These are phyloP conservation scores for Pseudognaphalium luteoalbum DNA, from an alignment of 129 eudicot genomes.

Conservation along the genomic window DNA sequence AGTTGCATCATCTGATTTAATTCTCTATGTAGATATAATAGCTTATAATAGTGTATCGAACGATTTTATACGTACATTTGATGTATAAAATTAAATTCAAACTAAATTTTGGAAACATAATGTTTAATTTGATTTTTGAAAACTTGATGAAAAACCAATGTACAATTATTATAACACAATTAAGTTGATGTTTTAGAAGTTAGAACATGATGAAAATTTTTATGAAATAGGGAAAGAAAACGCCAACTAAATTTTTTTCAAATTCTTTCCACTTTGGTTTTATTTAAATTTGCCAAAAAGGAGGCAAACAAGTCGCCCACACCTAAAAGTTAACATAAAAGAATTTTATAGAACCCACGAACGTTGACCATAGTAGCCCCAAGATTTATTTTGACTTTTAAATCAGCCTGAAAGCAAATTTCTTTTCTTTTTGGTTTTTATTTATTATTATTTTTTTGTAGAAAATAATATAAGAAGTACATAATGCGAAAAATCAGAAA, in stretches of 20 bases:
- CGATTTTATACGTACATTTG: no score
- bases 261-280: background rate
- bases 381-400: constrained; percentile 42
- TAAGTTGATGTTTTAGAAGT: no score
- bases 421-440: constrained; percentile 19
- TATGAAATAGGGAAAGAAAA: constrained; percentile 1
- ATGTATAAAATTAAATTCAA: no score
- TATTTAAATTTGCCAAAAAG: constrained; percentile 3
- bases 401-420: constrained; percentile 42
- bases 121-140: no score
- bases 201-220: no score
- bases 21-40: no score
- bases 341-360: constrained; percentile 30
- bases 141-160: background rate
- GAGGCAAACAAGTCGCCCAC: constrained; percentile 28
- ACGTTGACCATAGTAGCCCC: constrained; percentile 41
- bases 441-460: background rate
- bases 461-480: background rate
- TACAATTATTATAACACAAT: no score
- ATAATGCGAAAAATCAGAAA: background rate
- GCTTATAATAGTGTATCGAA: no score
- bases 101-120: no score
- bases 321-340: constrained; percentile 22
- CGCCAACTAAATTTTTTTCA: background rate
- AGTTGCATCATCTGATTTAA: no score